phyloP scores from a whole-genome alignment of 2,329 filamentous ascomycete genomes.

The Colletotrichum lini region DNA sequence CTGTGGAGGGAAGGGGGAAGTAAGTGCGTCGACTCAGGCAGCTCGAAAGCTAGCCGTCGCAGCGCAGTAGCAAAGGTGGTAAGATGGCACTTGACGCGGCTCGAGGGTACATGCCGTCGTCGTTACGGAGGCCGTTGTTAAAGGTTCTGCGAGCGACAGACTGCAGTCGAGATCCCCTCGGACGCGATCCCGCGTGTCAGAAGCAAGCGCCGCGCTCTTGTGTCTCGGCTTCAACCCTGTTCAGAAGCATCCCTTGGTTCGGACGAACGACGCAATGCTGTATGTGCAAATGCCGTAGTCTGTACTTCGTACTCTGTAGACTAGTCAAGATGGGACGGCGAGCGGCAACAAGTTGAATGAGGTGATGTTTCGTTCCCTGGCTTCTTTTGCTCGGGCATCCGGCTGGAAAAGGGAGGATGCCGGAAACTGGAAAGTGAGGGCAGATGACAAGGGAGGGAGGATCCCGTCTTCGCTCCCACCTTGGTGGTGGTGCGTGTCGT shows the following conservation, averaged over 20 bases:
- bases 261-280: slow-evolving; percentile 12
- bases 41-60: not conserved
- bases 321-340: slow-evolving; percentile 4
- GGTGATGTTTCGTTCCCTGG: not conserved
- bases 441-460: not conserved
- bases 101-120: not conserved
- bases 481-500: slow-evolving; percentile 20
- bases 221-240: slow-evolving; percentile 33
- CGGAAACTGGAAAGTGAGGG: slow-evolving; percentile 13
- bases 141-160: not conserved
- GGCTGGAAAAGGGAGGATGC: slow-evolving; percentile 24
- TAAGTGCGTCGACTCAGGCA: slow-evolving; percentile 18
- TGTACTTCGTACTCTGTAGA: too few species aligned
- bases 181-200: slow-evolving; percentile 25
- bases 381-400: slow-evolving; percentile 19
- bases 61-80: not conserved
- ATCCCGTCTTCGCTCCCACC: slow-evolving; percentile 30
- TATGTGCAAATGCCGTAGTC: not conserved
- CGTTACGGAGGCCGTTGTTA: not conserved
- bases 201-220: slow-evolving; percentile 24
- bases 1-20: slow-evolving; percentile 24
- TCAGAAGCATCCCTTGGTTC: slow-evolving; percentile 8
- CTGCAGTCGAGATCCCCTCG: slow-evolving; percentile 5
- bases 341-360: slow-evolving; percentile 11
- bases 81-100: not conserved